Base-by-base conservation (phyloP, 2,329 filamentous ascomycete genomes). In the Ophiocordyceps robertsii region DNA sequence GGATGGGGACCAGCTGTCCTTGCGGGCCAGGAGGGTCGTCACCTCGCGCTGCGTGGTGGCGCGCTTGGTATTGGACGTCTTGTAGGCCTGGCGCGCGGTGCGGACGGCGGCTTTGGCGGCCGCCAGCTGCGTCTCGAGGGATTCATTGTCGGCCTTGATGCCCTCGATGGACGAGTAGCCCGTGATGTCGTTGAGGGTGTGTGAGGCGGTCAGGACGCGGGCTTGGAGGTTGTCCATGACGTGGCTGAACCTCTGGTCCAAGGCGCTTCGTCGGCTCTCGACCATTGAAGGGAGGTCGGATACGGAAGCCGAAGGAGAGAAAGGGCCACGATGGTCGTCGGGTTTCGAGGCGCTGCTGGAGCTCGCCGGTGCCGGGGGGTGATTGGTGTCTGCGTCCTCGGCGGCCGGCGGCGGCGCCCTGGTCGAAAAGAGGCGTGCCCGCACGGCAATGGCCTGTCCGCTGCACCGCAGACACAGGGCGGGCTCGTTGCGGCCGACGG, bases 11-110 rank as follows among this genome's bases (percentile, higher is more conserved):
- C 92, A 98, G 16, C 81, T 83, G 62, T 95, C 87, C 64, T 98
- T 96, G 44, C 92, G 79, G 47, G 95, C 90, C 8, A 98, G 75
- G 21, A 98, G 74, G 19, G 88, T 86, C 38, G 94, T 95, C 33
- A 96, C 89, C 68, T 98, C 92, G 51, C 92, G 86, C 65, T 96
- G 90, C 1, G 89, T 94, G 14, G 82, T 68, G n/a, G 86, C 82
- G 51, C 93, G 84, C 51, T 82, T 80, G 43, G 82, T 73, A 49
- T 92, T 89, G 29, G 88, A 86, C n/a, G 78, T 72, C 53, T 90
- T 84, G 68, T 96, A 94, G 39, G 72, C 72, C 40, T 75, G 69
- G 48, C 92, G 87, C 16, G 86, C 78, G 30, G 71, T 65, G 46
- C 81, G 80, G 41, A 96, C 84, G 17, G 69, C 70, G 19, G 65